phyloP scores from a whole-genome alignment of 768 basidiomycete species.

The Serendipita vermifera region DNA sequence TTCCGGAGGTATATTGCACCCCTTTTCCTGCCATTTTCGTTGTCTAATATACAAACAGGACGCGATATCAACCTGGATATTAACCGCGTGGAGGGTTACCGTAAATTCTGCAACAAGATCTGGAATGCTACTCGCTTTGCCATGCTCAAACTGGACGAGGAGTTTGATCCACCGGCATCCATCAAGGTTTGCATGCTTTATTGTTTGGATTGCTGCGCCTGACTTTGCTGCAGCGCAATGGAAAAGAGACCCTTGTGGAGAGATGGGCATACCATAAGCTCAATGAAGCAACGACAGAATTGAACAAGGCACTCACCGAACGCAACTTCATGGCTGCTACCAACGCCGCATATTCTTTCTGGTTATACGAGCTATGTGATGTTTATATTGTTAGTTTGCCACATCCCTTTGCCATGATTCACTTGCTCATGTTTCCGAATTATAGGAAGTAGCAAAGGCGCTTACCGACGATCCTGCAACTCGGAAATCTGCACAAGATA shows the following conservation, averaged over 20 bases:
- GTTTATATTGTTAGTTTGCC: conserved; percentile 80
- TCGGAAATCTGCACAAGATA: conserved; percentile 82
- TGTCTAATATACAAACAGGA: conserved; percentile 31
- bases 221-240: conserved; percentile 48
- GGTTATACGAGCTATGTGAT: conserved; percentile 98
- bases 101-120: conserved; percentile 99
- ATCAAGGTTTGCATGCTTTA: conserved; percentile 40
- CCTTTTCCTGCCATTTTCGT: background rate
- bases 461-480: conserved; percentile 70
- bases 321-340: conserved; percentile 94
- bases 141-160: conserved; percentile 87
- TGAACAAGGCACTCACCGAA: conserved; percentile 59
- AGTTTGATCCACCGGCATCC: conserved; percentile 60
- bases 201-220: background rate
- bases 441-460: conserved; percentile 95
- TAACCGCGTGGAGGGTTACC: conserved; percentile 88
- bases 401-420: background rate
- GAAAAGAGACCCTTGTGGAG: conserved; percentile 84
- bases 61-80: conserved; percentile 97
- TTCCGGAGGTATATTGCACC: conserved; percentile 44
- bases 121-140: conserved; percentile 99
- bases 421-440: conserved; percentile 4
- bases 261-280: conserved; percentile 93
- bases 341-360: conserved; percentile 75
- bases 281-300: conserved; percentile 61